Evolutionary conservation across 208 protist genomes (phyloP), one percentile per base, ranked within the genome.

Genomic region (Tetramitus jugosus): DNA sequence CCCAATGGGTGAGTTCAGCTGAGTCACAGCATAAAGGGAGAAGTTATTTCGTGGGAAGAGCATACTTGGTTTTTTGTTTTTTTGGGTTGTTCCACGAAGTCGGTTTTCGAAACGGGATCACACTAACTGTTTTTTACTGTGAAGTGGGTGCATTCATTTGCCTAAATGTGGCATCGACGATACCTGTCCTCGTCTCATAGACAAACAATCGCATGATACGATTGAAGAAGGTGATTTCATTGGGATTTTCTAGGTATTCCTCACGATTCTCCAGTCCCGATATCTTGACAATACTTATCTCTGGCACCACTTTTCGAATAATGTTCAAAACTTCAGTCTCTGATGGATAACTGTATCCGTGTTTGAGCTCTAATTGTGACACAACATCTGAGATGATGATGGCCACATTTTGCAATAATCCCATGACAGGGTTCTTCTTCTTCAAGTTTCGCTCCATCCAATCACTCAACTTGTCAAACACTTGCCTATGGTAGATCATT

Each of bases 191-290:
- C n/a, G n/a, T n/a, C 4, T 69, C 62, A 69, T 37, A 43, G 43
- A 69, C 31, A 45, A 69, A 69, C 8, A 69, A 13, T 4, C 62
- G 29, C 10, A 45, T 42, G 2, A 69, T 43, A 3, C 43, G 62
- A 69, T 13, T 42, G 43, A 69, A 69, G 62, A 69, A 69, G 13
- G 29, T 69, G 13, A 40, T n/a, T 69, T 69, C 62, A 37, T 69
- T 69, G 13, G 62, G 61, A 67, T 67, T 69, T n/a, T 69, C 62
- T 1, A 69, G 35, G 26, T 69, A 69, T 43, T 69, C 62, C 7
- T 39, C 62, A 29, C 20, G 20, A 17, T 69, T 20, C 43, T 69
- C 62, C 13, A 69, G n/a, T 45, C 14, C 23, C 29, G 20, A 17
- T 3, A 45, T 29, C 20, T 69, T 29, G 7, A 7, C 43, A 6